Conservation (phyloP, 345 rosid genomes). For the Ceriops zippeliana region DNA sequence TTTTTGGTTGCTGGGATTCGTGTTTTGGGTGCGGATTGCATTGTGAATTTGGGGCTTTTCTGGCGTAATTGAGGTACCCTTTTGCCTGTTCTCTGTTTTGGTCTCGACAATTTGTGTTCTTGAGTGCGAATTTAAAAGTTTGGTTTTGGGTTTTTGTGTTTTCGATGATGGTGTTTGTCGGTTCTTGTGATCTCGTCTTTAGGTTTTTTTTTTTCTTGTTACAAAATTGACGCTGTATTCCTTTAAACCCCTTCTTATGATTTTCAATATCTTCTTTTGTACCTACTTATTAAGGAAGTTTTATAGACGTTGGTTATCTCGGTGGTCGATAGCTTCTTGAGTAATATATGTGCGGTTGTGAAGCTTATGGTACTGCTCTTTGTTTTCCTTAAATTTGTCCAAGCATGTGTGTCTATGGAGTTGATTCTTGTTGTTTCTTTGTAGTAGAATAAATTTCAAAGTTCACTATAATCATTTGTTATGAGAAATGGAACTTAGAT, state of each 20-base stretch:
- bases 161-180: neutral
- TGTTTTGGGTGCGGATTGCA: slow-evolving; percentile 2
- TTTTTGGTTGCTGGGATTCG: slow-evolving; percentile 11
- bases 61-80: neutral
- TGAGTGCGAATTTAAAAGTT: neutral
- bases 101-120: neutral
- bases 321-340: too few relatives aligned
- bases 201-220: neutral
- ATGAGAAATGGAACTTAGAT: neutral
- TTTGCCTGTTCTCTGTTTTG: slow-evolving; percentile 1
- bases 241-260: too few relatives aligned
- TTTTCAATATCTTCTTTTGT: too few relatives aligned
- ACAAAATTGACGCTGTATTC: neutral
- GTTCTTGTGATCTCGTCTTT: slow-evolving; percentile 9
- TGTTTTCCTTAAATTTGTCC: too few relatives aligned
- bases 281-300: too few relatives aligned
- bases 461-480: neutral
- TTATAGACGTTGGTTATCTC: too few relatives aligned
- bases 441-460: neutral
- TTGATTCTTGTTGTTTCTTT: neutral
- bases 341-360: too few relatives aligned
- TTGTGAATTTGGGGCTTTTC: slow-evolving; percentile 23
- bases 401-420: too few relatives aligned
- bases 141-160: neutral
- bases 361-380: too few relatives aligned